Percentiles rank a stretch among this genome's conserved stretches.
Evolutionary conservation across 768 basidiomycete species (phyloP).

Genomic region (Mycena haematopus): DNA sequence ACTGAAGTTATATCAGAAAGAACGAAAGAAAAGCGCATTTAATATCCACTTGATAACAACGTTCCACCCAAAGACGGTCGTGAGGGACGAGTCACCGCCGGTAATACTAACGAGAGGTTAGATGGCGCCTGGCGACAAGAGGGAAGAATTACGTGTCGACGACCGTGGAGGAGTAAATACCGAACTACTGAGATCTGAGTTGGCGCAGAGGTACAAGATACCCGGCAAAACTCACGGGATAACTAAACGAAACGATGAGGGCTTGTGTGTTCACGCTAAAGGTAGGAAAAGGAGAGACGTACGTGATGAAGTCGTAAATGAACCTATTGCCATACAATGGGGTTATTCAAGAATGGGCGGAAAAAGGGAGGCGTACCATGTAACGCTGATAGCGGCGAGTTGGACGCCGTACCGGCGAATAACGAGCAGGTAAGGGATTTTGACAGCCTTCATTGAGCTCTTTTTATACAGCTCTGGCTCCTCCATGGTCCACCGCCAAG

Average conservation of each 20-base stretch:
- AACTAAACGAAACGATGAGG: conserved; percentile 47
- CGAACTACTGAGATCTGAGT: conserved; percentile 57
- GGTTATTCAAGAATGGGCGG: neutral
- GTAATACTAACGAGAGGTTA: conserved; percentile 54
- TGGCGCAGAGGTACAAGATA: neutral
- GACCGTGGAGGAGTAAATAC: conserved; percentile 81
- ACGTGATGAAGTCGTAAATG: conserved; percentile 83
- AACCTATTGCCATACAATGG: conserved; percentile 48
- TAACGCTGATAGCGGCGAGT: conserved; percentile 75
- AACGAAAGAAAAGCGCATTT: neutral
- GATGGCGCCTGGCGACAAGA: neutral
- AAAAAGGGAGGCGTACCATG: conserved; percentile 59
- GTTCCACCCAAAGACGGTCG: conserved; percentile 81
- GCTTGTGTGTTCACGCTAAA: neutral
- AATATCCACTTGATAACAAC: conserved; percentile 75
- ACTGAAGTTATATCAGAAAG: conserved; percentile 20
- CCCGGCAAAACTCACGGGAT: conserved; percentile 58
- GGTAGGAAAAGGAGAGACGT: conserved; percentile 35
- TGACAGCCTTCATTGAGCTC: conserved; percentile 78
- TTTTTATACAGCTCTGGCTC: conserved; percentile 78
- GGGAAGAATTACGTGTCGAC: conserved; percentile 57
- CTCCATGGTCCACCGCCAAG: conserved; percentile 87
- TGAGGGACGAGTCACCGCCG: conserved; percentile 55
- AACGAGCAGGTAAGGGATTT: conserved; percentile 79
- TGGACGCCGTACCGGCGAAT: conserved; percentile 80